Base-by-base conservation (phyloP, 148 eudicot genomes). In the Heliosperma pusillum region DNA sequence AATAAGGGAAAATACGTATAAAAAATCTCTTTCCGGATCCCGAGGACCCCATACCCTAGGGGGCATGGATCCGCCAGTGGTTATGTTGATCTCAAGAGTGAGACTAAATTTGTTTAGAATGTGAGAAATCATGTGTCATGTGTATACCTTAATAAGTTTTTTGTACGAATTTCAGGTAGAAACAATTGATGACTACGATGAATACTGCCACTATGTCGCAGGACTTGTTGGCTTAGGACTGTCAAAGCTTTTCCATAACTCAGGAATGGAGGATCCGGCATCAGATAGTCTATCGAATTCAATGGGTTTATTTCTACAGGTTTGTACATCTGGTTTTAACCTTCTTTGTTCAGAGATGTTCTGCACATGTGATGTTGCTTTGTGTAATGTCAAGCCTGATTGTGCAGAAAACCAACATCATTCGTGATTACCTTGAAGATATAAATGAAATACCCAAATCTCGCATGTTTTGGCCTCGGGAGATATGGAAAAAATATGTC, bases 301-400 rank as follows among this genome's bases (percentile, higher is more conserved):
- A 17, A 90, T 92, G 97, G 98, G 97, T 72, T 84, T 91, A 78
- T 94, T 94, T 88, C 96, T 94, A 82, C 98, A 94, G 97, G 98
- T 94, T 83, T 50, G 42, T 57, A 19, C 56, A 69, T 76, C 56
- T 19, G 62, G 25, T 62, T 44, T 30, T 30, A 12, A 45, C 64
- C 36, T 76, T 71, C 22, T 30, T 52, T 13, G 27, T 20, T 55
- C 15, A 57, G 1, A 29, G 53, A 5, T 58, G 42, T 26, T 24
- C 7, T 55, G 68, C 30, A 19, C 3, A 30, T 36, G 42, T 66
- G 21, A 60, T 69, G 69, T 72, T 75, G 33, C 71, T 50, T 68
- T 74, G 59, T 68, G 26, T 80, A 52, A 33, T 59, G 29, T 36
- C 19, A 66, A 13, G 60, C 20, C 5, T 12, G 42, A 52, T 10